Percentiles rank a stretch among this genome's conserved stretches.
Conservation (phyloP, 768 basidiomycete species). For the Daedalea quercina region DNA sequence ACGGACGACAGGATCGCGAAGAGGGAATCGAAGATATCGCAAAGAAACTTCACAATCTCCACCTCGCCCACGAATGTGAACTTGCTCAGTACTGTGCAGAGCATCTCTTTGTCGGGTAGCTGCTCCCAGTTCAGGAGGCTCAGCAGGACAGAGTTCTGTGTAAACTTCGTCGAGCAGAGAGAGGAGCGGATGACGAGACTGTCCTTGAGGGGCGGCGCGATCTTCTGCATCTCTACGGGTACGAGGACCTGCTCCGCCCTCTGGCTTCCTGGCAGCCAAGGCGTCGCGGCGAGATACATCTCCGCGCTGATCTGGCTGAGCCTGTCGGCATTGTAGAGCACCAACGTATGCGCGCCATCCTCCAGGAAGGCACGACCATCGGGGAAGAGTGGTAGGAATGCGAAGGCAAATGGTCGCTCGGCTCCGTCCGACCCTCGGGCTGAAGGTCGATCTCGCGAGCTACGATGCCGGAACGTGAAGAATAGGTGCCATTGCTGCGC, state of each 20-base stretch:
- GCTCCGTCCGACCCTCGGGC: conserved; percentile 33
- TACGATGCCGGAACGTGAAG: conserved; percentile 85
- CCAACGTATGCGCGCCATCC: conserved; percentile 81
- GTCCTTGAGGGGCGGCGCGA: conserved; percentile 70
- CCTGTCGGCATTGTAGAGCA: conserved; percentile 81
- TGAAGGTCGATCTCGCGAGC: conserved; percentile 39
- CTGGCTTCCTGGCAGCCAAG: conserved; percentile 50
- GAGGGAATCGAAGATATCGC: conserved; percentile 87
- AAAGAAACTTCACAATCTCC: conserved; percentile 89
- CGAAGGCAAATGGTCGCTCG: conserved; percentile 87
- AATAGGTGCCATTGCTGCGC: conserved; percentile 85
- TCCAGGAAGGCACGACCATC: conserved; percentile 73
- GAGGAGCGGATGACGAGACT: conserved; percentile 79
- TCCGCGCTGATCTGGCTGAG: conserved; percentile 53
- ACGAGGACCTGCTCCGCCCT: conserved; percentile 52
- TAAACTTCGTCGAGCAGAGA: conserved; percentile 87
- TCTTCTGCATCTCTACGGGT: conserved; percentile 53
- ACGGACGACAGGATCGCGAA: conserved; percentile 82
- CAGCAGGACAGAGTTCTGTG: conserved; percentile 82
- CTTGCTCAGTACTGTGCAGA: conserved; percentile 69
- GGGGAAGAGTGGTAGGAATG: conserved; percentile 82
- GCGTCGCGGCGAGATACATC: conserved; percentile 66
- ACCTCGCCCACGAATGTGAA: conserved; percentile 92
- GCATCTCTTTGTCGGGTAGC: conserved; percentile 52
- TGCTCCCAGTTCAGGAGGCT: conserved; percentile 78